A percentile compares a stretch with the other conserved stretches of the same genome.
Evolutionary conservation across 352 stramenopile genomes (phyloP).

Genomic region (Phytopythium oedochilum): DNA sequence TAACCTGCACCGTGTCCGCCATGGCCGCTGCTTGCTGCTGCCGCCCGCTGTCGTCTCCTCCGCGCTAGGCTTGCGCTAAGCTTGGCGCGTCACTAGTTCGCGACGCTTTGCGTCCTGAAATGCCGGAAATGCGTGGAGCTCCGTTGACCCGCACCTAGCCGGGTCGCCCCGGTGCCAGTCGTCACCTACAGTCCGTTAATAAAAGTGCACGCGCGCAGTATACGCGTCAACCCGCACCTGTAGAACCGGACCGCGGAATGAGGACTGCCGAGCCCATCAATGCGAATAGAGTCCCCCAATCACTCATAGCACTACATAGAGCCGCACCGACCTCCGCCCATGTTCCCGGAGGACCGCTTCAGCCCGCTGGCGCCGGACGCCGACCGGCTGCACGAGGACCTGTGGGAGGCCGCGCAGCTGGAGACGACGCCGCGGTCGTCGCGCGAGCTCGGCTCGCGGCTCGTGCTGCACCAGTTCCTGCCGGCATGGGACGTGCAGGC

Average conservation of each 20-base stretch:
- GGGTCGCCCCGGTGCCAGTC: not conserved
- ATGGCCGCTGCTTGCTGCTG: conserved; percentile 31
- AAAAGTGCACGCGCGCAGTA: not conserved
- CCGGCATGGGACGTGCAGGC: conserved; percentile 82
- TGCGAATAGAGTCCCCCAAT: too few species aligned
- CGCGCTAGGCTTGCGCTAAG: too few species aligned
- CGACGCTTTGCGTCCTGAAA: not conserved
- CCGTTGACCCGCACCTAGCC: conserved; percentile 1
- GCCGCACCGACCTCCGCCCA: too few species aligned
- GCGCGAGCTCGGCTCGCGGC: conserved; percentile 53
- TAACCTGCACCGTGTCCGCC: conserved; percentile 91
- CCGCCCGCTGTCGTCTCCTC: not conserved
- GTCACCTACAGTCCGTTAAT: not conserved
- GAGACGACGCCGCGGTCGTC: conserved; percentile 65
- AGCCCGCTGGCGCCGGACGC: conserved; percentile 67
- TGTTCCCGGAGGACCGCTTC: conserved; percentile 83
- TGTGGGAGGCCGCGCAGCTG: conserved; percentile 40
- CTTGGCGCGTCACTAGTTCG: too few species aligned
- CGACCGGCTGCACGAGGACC: conserved; percentile 64
- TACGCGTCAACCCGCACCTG: too few species aligned
- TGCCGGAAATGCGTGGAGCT: conserved; percentile 8
- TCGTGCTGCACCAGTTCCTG: conserved; percentile 83
- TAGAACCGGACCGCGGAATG: too few species aligned
- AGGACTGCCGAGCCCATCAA: too few species aligned
- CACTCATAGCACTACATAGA: too few species aligned